A percentile compares a stretch with the other conserved stretches of the same genome.
These are phyloP conservation scores for Citeromyces nyonsensis DNA, from an alignment of 805 yeast genomes.

Conservation along the genomic window DNA sequence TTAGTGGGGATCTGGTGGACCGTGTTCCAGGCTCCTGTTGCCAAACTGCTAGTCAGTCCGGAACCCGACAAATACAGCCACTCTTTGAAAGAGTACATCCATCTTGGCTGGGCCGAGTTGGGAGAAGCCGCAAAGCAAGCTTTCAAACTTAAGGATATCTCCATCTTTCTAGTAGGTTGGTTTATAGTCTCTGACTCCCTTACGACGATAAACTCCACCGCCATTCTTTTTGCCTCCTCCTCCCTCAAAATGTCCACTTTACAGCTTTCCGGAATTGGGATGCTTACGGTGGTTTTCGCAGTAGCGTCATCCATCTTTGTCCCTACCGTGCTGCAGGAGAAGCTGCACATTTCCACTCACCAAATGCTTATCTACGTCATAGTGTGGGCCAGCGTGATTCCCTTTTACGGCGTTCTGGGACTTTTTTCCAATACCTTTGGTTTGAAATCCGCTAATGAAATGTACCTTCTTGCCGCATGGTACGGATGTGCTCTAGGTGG, in stretches of 20 bases:
- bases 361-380: conserved; percentile 34
- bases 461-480: conserved; percentile 57
- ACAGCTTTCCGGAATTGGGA: conserved; percentile 47
- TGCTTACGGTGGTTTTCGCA: conserved; percentile 52
- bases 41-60: conserved; percentile 23
- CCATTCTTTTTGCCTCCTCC: conserved; percentile 59
- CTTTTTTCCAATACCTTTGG: conserved; percentile 41
- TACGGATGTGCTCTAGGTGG: conserved; percentile 70
- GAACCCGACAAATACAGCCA: conserved; percentile 5
- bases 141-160: conserved; percentile 42
- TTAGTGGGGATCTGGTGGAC: conserved; percentile 73
- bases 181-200: conserved; percentile 61
- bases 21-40: conserved; percentile 49
- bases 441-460: conserved; percentile 45
- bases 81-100: conserved; percentile 17
- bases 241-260: conserved; percentile 57
- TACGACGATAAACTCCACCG: conserved; percentile 69
- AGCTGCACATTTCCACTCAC: conserved; percentile 26
- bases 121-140: conserved; percentile 43
- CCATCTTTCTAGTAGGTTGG: conserved; percentile 60
- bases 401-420: conserved; percentile 58
- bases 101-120: conserved; percentile 50
- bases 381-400: conserved; percentile 49
- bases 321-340: conserved; percentile 25
- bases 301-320: conserved; percentile 47